Conservation (phyloP, 129 eudicot genomes). For the Lactuca sativa region DNA sequence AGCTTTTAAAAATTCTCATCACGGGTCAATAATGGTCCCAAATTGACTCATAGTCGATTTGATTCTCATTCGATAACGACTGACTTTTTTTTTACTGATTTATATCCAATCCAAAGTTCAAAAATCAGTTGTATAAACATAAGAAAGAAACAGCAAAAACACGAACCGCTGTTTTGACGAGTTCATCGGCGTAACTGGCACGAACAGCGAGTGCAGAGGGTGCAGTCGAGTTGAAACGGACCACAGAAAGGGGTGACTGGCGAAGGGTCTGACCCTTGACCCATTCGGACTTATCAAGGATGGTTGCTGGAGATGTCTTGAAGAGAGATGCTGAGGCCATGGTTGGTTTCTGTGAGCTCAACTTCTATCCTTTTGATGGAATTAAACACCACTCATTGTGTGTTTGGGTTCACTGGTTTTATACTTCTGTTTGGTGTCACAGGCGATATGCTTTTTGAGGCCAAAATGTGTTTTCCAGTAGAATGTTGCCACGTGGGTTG, state of each 20-base stretch:
- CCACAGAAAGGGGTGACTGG: constrained; percentile 44
- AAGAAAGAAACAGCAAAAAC: neutral
- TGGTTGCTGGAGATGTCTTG: constrained; percentile 60
- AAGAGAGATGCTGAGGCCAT: constrained; percentile 80
- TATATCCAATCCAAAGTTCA: neutral
- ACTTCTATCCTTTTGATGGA: constrained; percentile 26
- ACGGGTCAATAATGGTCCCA: neutral
- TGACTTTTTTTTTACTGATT: neutral
- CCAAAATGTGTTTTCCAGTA: constrained; percentile 46
- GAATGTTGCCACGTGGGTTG: constrained; percentile 49
- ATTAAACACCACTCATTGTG: constrained; percentile 41
- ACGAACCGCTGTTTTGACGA: constrained; percentile 85
- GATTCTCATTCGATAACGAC: constrained; percentile 5
- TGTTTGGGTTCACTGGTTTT: constrained; percentile 30
- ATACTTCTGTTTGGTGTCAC: constrained; percentile 33
- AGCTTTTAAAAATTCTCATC: neutral
- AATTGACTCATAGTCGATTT: neutral
- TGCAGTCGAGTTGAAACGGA: constrained; percentile 50
- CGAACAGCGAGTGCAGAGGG: constrained; percentile 55
- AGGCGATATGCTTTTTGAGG: constrained; percentile 64
- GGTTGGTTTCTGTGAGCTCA: constrained; percentile 20
- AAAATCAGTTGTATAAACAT: constrained; percentile 9
- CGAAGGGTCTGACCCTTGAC: constrained; percentile 68
- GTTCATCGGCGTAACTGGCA: constrained; percentile 82
- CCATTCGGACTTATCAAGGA: constrained; percentile 74